phyloP scores from a whole-genome alignment of 768 basidiomycete species.

The Lentinula sp. region DNA sequence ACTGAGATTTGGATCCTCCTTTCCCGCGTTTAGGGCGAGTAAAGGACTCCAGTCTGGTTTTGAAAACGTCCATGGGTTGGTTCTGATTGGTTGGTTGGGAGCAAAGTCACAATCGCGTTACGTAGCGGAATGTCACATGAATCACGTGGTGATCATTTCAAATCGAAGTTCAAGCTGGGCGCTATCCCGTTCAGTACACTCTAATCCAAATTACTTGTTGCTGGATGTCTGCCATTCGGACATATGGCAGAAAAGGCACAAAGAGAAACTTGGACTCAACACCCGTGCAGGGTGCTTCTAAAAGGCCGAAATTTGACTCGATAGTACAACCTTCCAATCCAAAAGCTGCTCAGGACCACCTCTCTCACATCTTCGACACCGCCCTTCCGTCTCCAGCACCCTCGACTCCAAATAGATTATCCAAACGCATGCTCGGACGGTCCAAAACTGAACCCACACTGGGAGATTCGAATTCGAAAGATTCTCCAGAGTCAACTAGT shows the following conservation, averaged over 20 bases:
- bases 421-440: conserved; percentile 69
- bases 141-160: no score
- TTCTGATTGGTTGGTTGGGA: conserved; percentile 2
- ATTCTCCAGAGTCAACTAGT: conserved; percentile 12
- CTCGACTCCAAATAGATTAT: conserved; percentile 36
- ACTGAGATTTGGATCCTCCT: conserved; percentile 41
- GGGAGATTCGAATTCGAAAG: conserved; percentile 21
- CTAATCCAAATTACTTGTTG: neutral
- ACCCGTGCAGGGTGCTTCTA: conserved; percentile 4
- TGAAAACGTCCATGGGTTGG: conserved; percentile 42
- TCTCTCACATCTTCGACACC: conserved; percentile 41
- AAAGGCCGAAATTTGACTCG: conserved; percentile 7
- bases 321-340: conserved; percentile 9
- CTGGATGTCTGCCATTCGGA: conserved; percentile 14
- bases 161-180: no score
- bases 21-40: conserved; percentile 55
- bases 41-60: conserved; percentile 66
- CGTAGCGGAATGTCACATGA: neutral
- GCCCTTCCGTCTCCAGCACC: conserved; percentile 20
- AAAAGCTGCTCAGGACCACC: conserved; percentile 27
- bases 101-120: neutral
- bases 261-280: conserved; percentile 19
- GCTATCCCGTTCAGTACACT: no score
- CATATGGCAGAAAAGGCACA: conserved; percentile 27
- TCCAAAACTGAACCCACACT: conserved; percentile 59